phyloP scores from a whole-genome alignment of 352 stramenopile genomes.

The Phytophthora lateralis region DNA sequence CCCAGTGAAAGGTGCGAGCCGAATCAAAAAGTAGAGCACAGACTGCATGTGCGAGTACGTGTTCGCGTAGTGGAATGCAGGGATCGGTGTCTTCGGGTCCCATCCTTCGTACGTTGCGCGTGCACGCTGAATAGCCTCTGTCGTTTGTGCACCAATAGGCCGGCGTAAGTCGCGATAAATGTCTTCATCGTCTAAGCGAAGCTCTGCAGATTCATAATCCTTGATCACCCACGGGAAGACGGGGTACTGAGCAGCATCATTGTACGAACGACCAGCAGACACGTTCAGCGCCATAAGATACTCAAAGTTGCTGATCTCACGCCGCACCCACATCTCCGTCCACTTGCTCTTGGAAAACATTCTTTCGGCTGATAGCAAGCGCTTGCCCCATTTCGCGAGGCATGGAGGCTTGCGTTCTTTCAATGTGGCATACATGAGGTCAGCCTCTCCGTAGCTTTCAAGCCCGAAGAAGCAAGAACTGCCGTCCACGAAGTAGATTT shows the following conservation, averaged over 20 bases:
- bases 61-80: constrained; percentile 77
- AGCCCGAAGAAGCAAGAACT: constrained; percentile 82
- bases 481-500: constrained; percentile 88
- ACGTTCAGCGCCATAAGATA: constrained; percentile 97
- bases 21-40: constrained; percentile 79
- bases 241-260: constrained; percentile 98
- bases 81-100: constrained; percentile 55
- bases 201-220: constrained; percentile 94
- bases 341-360: constrained; percentile 86
- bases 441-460: constrained; percentile 64
- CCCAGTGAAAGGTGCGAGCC: constrained; percentile 69
- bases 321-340: constrained; percentile 88
- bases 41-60: constrained; percentile 76
- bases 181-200: constrained; percentile 92
- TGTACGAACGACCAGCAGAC: constrained; percentile 95
- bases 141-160: constrained; percentile 94
- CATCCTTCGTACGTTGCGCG: constrained; percentile 49
- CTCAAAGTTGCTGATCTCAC: constrained; percentile 94
- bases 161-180: constrained; percentile 97
- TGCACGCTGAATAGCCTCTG: constrained; percentile 47
- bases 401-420: constrained; percentile 84
- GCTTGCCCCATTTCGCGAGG: constrained; percentile 78
- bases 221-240: constrained; percentile 98
- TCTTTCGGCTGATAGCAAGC: constrained; percentile 66
- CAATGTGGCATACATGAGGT: constrained; percentile 81